Base-by-base conservation (phyloP, 345 rosid genomes). In the Sisymbrium irio region DNA sequence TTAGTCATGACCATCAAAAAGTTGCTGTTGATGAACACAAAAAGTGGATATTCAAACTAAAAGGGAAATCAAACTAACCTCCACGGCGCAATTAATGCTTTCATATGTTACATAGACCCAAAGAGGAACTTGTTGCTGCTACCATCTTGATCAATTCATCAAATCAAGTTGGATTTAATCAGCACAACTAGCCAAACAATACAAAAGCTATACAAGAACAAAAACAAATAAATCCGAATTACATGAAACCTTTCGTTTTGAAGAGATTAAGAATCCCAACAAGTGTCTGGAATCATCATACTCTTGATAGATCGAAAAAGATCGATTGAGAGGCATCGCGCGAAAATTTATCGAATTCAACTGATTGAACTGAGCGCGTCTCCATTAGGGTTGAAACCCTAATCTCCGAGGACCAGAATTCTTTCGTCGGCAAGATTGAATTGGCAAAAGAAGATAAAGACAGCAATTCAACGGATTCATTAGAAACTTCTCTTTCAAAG, bases 251-350 rank as follows among this genome's bases (percentile, higher is more conserved):
- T n/a, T 51, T 40, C 5, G 27, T 6, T 22, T 11, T 4, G 20
- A 46, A 40, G 44, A 49, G 2, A 45, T 36, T 3, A 19, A 18
- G 25, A 30, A 36, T 18, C 40, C 28, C 19, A 9, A 51, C 22
- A 57, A 35, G 10, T 56, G 46, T 7, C 37, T n/a, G 6, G 19
- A 46, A 57, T 14, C 47, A 61, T 19, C 54, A 61, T 19, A 92
- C 97, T 93, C 85, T 74, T 85, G 71, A 88, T 83, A 80, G 90
- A 85, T 75, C 87, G 91, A 62, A 83, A 84, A 44, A 80, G 90
- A 81, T 88, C 82, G 62, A 84, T 55, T 17, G 89, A 82, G 70
- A 42, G 79, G 74, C 41, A 76, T 45, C 81, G n/a, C 77, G 39
- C 4, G 93, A 71, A 86, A 86, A 74, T 77, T 77, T 78, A 55